Evolutionary conservation across 306 rosid genomes (phyloP).

Genomic region (Cicer bijugum): DNA sequence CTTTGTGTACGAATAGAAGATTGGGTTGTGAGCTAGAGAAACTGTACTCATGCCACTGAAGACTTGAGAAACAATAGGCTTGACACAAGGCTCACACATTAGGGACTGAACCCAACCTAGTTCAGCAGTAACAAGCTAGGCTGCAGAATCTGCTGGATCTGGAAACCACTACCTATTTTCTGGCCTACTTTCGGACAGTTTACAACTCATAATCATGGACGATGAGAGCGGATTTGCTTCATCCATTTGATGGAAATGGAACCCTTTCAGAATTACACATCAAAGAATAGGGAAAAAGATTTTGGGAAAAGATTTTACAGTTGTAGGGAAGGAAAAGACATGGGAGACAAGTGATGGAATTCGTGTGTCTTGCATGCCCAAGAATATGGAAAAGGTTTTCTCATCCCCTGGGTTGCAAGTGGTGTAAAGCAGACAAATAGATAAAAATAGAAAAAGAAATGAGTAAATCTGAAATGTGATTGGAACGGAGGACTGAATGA

Average conservation of each 20-base stretch:
- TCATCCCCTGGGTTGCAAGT: not conserved
- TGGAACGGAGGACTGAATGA: not conserved
- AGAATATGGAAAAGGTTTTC: not conserved
- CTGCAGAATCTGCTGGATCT: not conserved
- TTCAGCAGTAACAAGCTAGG: not conserved
- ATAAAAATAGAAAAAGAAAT: not conserved
- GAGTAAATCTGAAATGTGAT: not conserved
- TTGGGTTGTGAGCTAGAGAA: not conserved
- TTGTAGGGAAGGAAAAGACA: slow-evolving; percentile 1
- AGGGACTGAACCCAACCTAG: not conserved
- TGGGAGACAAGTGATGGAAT: not conserved
- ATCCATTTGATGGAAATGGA: not conserved
- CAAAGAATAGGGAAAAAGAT: not conserved
- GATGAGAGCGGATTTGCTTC: not conserved
- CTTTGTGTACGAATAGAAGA: not conserved
- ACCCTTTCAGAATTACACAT: not conserved
- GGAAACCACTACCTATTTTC: not conserved
- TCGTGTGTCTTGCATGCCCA: not conserved
- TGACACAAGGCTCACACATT: not conserved
- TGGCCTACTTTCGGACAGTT: not conserved
- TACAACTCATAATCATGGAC: not conserved
- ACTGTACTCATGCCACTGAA: not conserved
- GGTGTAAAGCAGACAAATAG: not conserved
- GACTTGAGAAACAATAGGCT: not conserved
- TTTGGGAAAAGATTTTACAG: not conserved